Evolutionary conservation across 805 yeast genomes (phyloP).

Genomic region (Saturnispora serradocipensis): DNA sequence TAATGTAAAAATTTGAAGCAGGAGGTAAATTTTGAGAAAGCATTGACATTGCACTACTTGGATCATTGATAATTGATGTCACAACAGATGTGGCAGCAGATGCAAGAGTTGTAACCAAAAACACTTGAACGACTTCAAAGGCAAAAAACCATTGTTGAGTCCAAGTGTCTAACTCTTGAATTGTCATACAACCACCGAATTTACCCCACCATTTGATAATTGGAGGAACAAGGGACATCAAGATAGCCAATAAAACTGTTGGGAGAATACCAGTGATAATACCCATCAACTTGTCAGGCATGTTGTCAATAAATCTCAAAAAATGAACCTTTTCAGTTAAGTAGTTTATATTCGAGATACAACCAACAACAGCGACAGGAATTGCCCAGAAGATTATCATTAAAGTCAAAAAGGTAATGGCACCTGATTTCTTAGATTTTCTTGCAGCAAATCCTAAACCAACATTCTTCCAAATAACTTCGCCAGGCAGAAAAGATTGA

Average conservation of each 20-base stretch:
- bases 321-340: slow-evolving; percentile 65
- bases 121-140: slow-evolving; percentile 85
- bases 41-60: slow-evolving; percentile 61
- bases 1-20: slow-evolving; percentile 83
- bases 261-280: slow-evolving; percentile 84
- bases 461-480: slow-evolving; percentile 76
- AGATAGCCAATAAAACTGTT: slow-evolving; percentile 64
- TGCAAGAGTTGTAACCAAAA: slow-evolving; percentile 72
- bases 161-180: slow-evolving; percentile 65
- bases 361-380: slow-evolving; percentile 97
- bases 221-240: slow-evolving; percentile 83
- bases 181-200: slow-evolving; percentile 60
- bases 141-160: slow-evolving; percentile 86
- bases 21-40: slow-evolving; percentile 75
- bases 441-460: slow-evolving; percentile 50
- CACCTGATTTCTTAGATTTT: slow-evolving; percentile 44
- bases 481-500: slow-evolving; percentile 70
- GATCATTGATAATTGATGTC: slow-evolving; percentile 55
- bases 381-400: slow-evolving; percentile 87
- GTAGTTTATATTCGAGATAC: slow-evolving; percentile 75
- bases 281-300: slow-evolving; percentile 69
- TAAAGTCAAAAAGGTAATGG: slow-evolving; percentile 53
- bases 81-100: slow-evolving; percentile 80
- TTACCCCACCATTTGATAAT: slow-evolving; percentile 71
- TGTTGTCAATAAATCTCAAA: slow-evolving; percentile 62